Evolutionary conservation across 176 grass and related monocot genomes (phyloP).

Genomic region (Oryza coarctata): DNA sequence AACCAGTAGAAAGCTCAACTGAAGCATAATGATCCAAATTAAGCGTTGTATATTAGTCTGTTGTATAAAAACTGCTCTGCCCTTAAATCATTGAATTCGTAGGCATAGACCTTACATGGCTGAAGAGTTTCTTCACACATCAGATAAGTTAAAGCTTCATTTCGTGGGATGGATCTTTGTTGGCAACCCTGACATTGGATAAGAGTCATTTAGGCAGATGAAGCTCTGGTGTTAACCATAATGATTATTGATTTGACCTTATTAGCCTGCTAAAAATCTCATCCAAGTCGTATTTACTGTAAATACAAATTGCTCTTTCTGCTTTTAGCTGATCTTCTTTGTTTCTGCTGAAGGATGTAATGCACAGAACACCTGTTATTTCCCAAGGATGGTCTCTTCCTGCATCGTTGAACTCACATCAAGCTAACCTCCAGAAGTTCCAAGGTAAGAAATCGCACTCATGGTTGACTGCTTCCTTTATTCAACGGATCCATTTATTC

Average conservation of each 20-base stretch:
- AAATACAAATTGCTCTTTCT: slow-evolving; percentile 10
- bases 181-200: slow-evolving; percentile 7
- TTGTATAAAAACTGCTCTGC: neutral
- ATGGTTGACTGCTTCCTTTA: neutral
- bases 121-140: slow-evolving; percentile 4
- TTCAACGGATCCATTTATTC: neutral
- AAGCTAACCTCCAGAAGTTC: slow-evolving; percentile 63
- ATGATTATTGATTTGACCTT: neutral
- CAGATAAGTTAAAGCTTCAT: neutral
- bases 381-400: slow-evolving; percentile 56
- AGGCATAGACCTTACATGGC: slow-evolving; percentile 4
- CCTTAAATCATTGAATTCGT: no score
- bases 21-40: neutral
- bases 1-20: neutral
- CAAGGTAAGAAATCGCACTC: slow-evolving; percentile 53
- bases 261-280: neutral
- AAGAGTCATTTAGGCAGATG: neutral
- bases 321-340: slow-evolving; percentile 26
- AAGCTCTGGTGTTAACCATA: neutral
- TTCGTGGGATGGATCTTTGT: neutral
- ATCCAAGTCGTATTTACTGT: neutral
- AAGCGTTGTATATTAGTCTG: neutral
- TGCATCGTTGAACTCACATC: slow-evolving; percentile 50
- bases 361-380: slow-evolving; percentile 48
- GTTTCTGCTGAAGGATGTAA: slow-evolving; percentile 52